Evolutionary conservation across 1,284 basidiomycete genomes (phyloP), one percentile per base, ranked within the genome.

Genomic region (Butyriboletus appendiculatus): DNA sequence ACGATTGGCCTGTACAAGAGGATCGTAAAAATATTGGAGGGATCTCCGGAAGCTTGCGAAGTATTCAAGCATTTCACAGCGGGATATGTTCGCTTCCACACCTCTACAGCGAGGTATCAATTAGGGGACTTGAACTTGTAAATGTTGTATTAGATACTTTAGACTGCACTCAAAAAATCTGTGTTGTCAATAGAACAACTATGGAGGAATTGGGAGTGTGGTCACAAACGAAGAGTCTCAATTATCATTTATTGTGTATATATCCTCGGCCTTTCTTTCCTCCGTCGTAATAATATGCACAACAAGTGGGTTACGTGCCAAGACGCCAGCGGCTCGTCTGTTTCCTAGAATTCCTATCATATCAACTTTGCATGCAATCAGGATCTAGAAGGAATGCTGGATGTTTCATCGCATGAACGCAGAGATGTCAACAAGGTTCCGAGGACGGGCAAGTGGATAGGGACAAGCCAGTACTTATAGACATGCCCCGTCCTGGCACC

Each of bases 391-490:
- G 28, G 9, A 10, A 48, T 32, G 24, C 11, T 16, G 16, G 22
- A 50, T 35, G 32, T 28, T 5, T 5, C 22, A 3, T 40, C 37
- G 15, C 7, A 55, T 28, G 47, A 20, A 4, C 15, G 7, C 1
- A 16, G 11, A 4, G 26, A 16, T 1, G 20, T 18, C 15, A 8
- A 32, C 5, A 18, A 39, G 35, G 43, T 42, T 2, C 9, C n/a
- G 5, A 41, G 5, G 11, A 52, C 34, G 7, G 58, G 59, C 15
- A 47, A 61, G 11, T 73, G 72, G 73, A 59, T 73, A 40, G 74
- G 71, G 11, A 69, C 59, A 4, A 4, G 68, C 66, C 2, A 60
- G 56, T 7, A n/a, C n/a, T n/a, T n/a, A 55, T 75, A 15, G n/a
- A 58, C 22, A 51, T 65, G 10, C 56, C 16, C 53, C 59, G 12